Conservation (phyloP, 352 stramenopile species). For the Globisporangium alternatum region DNA sequence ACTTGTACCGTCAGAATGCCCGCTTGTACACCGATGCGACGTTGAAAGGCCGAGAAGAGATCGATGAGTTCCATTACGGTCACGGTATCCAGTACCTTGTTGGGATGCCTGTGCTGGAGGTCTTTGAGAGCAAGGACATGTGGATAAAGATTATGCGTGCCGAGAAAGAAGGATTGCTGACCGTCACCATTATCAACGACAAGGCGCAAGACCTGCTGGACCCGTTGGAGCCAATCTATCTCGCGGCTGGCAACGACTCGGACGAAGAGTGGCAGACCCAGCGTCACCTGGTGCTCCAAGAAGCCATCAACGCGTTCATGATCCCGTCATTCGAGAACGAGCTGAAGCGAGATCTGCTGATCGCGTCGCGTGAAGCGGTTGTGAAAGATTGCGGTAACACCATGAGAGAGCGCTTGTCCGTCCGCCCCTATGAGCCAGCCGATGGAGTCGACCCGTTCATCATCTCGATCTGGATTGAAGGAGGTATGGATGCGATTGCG, state of each 20-base stretch:
- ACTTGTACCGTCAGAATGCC: conserved; percentile 80
- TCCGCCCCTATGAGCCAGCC: conserved; percentile 76
- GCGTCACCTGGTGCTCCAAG: conserved; percentile 77
- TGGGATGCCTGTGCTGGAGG: conserved; percentile 79
- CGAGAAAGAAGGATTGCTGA: conserved; percentile 85
- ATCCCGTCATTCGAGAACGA: conserved; percentile 86
- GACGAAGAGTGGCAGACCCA: conserved; percentile 87
- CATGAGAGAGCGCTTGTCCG: conserved; percentile 65
- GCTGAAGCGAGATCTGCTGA: conserved; percentile 72
- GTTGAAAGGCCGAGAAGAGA: conserved; percentile 78
- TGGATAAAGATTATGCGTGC: conserved; percentile 75
- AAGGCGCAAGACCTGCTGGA: conserved; percentile 83
- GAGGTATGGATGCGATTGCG: conserved; percentile 69
- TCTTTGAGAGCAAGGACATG: conserved; percentile 69
- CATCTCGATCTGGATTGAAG: conserved; percentile 87
- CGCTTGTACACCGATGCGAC: conserved; percentile 77
- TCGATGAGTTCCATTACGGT: conserved; percentile 87
- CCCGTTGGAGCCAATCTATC: conserved; percentile 71
- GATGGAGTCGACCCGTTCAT: conserved; percentile 79
- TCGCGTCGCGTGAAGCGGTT: conserved; percentile 65
- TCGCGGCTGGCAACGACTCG: conserved; percentile 42
- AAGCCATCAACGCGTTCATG: conserved; percentile 83
- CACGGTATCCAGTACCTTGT: conserved; percentile 86
- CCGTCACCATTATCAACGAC: conserved; percentile 73
- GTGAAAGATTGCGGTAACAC: conserved; percentile 73